Evolutionary conservation across 75 land plant species (phyloP), one percentile per base, ranked within the genome.

Genomic region (Sequoia sempervirens): DNA sequence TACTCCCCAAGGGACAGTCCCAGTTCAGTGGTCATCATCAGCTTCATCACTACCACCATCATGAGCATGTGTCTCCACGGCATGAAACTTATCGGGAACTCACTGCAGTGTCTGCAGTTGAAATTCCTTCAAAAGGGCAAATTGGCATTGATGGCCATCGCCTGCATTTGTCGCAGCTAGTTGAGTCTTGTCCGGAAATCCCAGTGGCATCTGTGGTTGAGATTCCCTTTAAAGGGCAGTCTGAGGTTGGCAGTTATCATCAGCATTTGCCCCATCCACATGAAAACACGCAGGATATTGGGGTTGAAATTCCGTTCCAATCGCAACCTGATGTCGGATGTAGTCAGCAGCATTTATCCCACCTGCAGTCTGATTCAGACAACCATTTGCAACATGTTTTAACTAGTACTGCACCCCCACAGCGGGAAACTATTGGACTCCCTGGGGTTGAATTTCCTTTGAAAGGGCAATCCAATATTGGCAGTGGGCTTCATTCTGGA

Each of bases 361-460:
- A 4, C 26, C 12, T 40, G 80, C 80, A n/a, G 45, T n/a, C 50
- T 43, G 47, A 78, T 78, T 47, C 41, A 45, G 28, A 28, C 47
- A 43, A 52, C 46, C 80, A 78, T 41, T 32, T 26, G 45, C 28
- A 43, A 10, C 80, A 45, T 12, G 80, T 41, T n/a, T 20, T 43
- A 41, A 45, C 50, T 23, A 43, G 43, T 43, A n/a, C 9, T 40
- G n/a, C 47, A 41, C 50, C 80, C 14, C 30, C 14, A 43, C 32
- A 2, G 52, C 80, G 12, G n/a, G 80, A 78, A 78, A 41, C 45
- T 11, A 23, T 18, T 78, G 46, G 13, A 4, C 1, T 41, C 52
- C 80, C 50, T 45, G 80, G 80, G 30, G 45, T 78, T 45, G 80
- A 78, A 78, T 78, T n/a, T 43, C 80, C 80, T 45, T n/a, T 23